Evolutionary conservation across 164 flowering plant species (phyloP).

Genomic region (Sextonia rubra): DNA sequence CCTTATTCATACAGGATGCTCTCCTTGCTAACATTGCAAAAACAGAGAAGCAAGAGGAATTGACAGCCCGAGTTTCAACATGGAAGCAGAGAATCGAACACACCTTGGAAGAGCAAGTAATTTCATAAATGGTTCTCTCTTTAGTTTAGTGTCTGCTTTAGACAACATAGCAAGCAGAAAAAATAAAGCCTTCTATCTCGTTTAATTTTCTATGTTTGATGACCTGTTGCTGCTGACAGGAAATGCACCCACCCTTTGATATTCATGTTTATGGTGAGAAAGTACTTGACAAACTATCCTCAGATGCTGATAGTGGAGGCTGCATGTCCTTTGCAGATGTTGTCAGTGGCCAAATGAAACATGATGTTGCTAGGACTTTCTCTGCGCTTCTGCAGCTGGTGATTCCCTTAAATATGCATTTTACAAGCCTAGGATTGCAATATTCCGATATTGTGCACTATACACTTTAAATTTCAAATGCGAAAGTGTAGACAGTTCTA

Average conservation of each 20-base stretch:
- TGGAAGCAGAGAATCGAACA: constrained; percentile 96
- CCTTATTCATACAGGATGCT: constrained; percentile 51
- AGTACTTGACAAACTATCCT: constrained; percentile 55
- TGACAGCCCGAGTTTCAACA: constrained; percentile 86
- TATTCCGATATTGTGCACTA: too few relatives aligned
- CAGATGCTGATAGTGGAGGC: constrained; percentile 29
- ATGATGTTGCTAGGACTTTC: constrained; percentile 84
- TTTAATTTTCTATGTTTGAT: neutral
- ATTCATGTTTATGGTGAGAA: constrained; percentile 79
- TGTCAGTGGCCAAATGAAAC: constrained; percentile 67
- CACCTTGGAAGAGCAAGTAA: constrained; percentile 77
- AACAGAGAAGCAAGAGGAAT: constrained; percentile 75
- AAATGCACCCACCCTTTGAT: constrained; percentile 79
- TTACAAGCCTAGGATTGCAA: neutral
- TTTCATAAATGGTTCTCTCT: neutral
- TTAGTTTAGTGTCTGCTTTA: neutral
- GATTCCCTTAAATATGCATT: constrained; percentile 14
- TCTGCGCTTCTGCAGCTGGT: constrained; percentile 95
- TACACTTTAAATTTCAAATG: neutral
- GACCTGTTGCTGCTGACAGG: constrained; percentile 40
- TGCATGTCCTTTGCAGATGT: constrained; percentile 62
- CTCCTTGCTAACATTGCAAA: constrained; percentile 85
- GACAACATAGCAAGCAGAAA: neutral
- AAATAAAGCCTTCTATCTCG: neutral
- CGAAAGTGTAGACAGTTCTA: neutral